Evolutionary conservation across 2,329 filamentous ascomycete species (phyloP).

Genomic region (Ceratocystis alfenasii): DNA sequence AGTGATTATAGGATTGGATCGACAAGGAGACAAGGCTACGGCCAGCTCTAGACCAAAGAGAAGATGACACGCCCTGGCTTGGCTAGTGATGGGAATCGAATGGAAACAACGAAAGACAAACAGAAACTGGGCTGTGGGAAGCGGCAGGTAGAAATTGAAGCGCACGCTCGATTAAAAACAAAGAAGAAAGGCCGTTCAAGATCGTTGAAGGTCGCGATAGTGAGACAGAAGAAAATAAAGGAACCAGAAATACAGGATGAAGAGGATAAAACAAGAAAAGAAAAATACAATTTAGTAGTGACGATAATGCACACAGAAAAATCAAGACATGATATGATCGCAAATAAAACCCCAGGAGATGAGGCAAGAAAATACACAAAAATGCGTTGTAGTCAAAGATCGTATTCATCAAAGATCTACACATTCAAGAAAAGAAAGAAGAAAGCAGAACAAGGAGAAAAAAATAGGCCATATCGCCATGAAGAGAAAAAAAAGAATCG

Average conservation of each 20-base stretch:
- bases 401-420: neutral
- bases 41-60: neutral
- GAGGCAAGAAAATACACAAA: neutral
- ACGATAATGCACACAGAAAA: conserved; percentile 2
- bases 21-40: conserved; percentile 1
- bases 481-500: neutral
- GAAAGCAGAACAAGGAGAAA: neutral
- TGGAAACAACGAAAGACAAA: neutral
- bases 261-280: neutral
- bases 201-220: neutral
- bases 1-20: neutral
- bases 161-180: neutral
- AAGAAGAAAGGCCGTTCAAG: neutral
- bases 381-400: neutral
- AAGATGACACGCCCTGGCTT: neutral
- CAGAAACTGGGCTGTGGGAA: neutral
- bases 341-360: neutral
- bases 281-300: neutral
- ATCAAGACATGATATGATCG: neutral
- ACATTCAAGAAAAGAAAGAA: neutral
- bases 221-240: conserved; percentile 13
- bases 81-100: neutral
- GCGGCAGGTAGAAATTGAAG: neutral
- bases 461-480: neutral
- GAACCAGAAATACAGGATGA: conserved; percentile 1